Base-by-base conservation (phyloP, 176 grass and related monocot species). In the Miscanthus lutarioriparius region DNA sequence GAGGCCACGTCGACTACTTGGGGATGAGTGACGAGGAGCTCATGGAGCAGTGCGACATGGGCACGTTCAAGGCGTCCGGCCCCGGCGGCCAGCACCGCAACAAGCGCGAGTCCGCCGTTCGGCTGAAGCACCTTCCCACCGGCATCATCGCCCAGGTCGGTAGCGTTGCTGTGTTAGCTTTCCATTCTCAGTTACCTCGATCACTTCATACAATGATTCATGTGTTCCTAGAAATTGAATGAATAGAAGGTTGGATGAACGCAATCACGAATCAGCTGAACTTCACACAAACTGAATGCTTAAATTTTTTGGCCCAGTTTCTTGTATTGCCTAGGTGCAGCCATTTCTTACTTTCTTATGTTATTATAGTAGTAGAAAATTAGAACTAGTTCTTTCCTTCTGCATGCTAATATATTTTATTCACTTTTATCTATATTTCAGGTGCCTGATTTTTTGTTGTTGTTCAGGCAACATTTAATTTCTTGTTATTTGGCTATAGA, bases 41-140 rank as follows among this genome's bases (percentile, higher is more conserved):
- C 33, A 90, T 98, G 91, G 89, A 82, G 27, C 93, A 95, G 93
- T 95, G 95, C 87, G 76, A 92, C 32, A 83, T 94, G 89, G 93
- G 89, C 66, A 98, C 96, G 16, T 98, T 90, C 87, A 98, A 98
- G 85, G 59, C 96, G 4, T 90, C 92, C 26, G 93, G 96, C 10
- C 93, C 96, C 54, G 96, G 96, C 8, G 96, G 96, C 6, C 96
- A 96, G 83, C 96, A 98, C 86, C 96, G 96, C 43, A 98, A 98
- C 86, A 98, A 98, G 91, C 91, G 96, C 70, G 93, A 98, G 86
- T 89, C 96, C 28, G 93, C 93, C 25, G 93, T 96, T 8, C 91
- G 93, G 0, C 83, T 98, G 12, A 87, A 88, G 7, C 96, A 98
- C 87, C 89, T 86, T 12, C 96, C 96, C 80, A 95, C 96, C 47